phyloP scores from a whole-genome alignment of 176 grass and related monocot species.

The Ampelocalamus luodianensis region DNA sequence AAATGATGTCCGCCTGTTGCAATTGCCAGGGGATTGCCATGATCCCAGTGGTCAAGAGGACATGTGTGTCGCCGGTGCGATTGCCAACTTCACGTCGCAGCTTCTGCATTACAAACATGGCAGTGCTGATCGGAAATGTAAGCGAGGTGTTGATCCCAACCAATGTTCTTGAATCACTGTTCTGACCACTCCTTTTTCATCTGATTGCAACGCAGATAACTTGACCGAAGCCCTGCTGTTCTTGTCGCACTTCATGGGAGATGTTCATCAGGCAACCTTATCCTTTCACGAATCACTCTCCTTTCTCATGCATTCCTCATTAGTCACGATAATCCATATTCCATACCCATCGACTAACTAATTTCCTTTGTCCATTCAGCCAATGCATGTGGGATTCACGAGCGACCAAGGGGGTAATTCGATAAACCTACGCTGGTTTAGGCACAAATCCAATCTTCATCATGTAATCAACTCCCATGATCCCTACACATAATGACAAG shows the following conservation, averaged over 20 bases:
- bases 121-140: conserved; percentile 76
- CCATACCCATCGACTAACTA: too few relatives aligned
- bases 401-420: conserved; percentile 79
- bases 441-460: conserved; percentile 82
- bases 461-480: conserved; percentile 46
- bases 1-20: neutral
- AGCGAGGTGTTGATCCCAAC: neutral
- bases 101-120: conserved; percentile 83
- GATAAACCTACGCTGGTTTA: conserved; percentile 76
- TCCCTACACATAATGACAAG: neutral
- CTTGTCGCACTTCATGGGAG: conserved; percentile 92
- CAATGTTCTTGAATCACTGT: neutral
- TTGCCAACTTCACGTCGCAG: conserved; percentile 82
- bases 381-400: conserved; percentile 91
- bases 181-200: conserved; percentile 7
- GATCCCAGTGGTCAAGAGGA: conserved; percentile 55
- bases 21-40: conserved; percentile 71
- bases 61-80: conserved; percentile 84
- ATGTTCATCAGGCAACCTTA: conserved; percentile 72
- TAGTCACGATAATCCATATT: too few relatives aligned
- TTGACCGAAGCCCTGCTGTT: conserved; percentile 84
- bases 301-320: neutral
- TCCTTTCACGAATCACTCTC: neutral
- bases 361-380: conserved; percentile 44
- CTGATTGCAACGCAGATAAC: conserved; percentile 57